phyloP scores from a whole-genome alignment of 192 early-diverging fungal species.

The Backusella westeae region DNA sequence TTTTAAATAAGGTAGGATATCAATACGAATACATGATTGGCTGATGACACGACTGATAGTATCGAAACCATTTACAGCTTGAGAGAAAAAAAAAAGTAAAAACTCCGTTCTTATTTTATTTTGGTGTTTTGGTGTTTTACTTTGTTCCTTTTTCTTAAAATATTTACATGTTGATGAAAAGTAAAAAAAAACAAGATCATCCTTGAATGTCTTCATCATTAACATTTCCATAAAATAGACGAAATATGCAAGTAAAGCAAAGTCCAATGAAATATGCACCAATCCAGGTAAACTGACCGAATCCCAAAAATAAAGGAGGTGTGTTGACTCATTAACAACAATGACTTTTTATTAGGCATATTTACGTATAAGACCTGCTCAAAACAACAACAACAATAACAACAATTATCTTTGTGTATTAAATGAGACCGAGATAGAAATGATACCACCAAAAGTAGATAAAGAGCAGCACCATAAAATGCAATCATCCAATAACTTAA shows the following conservation, averaged over 20 bases:
- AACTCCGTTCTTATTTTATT: neutral
- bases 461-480: neutral
- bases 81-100: neutral
- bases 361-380: slow-evolving; percentile 30
- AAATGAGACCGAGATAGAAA: slow-evolving; percentile 35
- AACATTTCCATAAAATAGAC: neutral
- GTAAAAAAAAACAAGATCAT: neutral
- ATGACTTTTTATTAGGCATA: slow-evolving; percentile 18
- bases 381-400: neutral
- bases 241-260: slow-evolving; percentile 3
- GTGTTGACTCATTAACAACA: neutral
- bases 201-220: neutral
- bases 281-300: neutral
- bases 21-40: no score
- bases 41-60: no score
- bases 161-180: neutral
- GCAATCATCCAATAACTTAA: neutral
- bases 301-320: neutral
- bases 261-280: neutral
- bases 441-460: slow-evolving; percentile 44
- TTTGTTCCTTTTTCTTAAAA: neutral
- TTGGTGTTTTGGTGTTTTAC: neutral
- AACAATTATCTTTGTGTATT: slow-evolving; percentile 33
- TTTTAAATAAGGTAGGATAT: no score
- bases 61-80: no score